Evolutionary conservation across 306 rosid species (phyloP).

Genomic region (Rosa rugosa): DNA sequence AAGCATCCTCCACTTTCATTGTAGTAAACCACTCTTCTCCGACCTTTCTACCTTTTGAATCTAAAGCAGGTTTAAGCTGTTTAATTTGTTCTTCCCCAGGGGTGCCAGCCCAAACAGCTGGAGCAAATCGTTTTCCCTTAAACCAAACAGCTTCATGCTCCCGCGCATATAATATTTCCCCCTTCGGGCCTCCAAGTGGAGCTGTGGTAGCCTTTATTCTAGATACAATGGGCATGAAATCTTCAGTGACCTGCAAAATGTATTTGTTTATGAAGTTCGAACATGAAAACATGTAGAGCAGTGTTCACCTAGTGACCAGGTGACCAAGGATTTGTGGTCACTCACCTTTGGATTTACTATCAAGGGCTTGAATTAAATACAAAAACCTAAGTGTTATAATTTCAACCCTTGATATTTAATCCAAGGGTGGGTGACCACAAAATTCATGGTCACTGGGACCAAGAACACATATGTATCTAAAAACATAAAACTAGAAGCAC

Average conservation of each 20-base stretch:
- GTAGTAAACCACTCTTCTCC: constrained; percentile 98
- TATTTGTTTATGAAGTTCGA: not conserved
- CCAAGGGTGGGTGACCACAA: not conserved
- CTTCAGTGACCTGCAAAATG: constrained; percentile 69
- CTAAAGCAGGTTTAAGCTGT: constrained; percentile 81
- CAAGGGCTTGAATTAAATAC: too few relatives aligned
- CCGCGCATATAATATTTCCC: constrained; percentile 81
- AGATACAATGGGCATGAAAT: constrained; percentile 70
- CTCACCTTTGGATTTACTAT: too few relatives aligned
- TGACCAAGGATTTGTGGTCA: not conserved
- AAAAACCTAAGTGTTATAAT: too few relatives aligned
- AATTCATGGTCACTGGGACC: not conserved
- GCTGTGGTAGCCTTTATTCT: constrained; percentile 79
- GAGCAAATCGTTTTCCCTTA: constrained; percentile 80
- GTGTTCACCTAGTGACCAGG: not conserved
- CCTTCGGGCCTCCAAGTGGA: constrained; percentile 87
- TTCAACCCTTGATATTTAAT: not conserved
- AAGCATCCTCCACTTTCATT: constrained; percentile 74
- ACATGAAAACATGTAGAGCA: constrained; percentile 14
- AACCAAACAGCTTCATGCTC: constrained; percentile 97
- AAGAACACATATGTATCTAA: not conserved
- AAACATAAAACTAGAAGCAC: not conserved
- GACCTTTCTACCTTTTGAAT: constrained; percentile 90
- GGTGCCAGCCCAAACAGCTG: constrained; percentile 71
- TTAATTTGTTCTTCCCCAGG: constrained; percentile 89